Evolutionary conservation across 2,329 filamentous ascomycete species (phyloP).

Genomic region (Ceratocystis albifundus): DNA sequence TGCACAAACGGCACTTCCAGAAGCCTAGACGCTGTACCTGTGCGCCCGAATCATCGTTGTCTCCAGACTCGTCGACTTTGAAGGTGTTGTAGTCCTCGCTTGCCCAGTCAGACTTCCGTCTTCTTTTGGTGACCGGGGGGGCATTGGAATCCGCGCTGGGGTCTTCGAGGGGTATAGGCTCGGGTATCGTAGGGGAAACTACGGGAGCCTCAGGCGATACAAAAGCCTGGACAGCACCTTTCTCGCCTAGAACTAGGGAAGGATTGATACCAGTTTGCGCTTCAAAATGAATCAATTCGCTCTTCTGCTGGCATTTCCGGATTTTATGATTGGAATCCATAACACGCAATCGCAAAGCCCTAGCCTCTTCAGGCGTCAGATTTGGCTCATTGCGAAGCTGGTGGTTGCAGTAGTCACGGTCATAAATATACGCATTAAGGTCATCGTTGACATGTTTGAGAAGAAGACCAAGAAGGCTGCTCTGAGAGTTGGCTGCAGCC

Average conservation of each 20-base stretch:
- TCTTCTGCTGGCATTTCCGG: conserved; percentile 34
- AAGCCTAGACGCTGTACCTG: conserved; percentile 35
- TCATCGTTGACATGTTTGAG: conserved; percentile 34
- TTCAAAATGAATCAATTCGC: conserved; percentile 29
- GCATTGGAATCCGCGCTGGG: conserved; percentile 19
- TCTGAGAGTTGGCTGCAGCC: conserved; percentile 16
- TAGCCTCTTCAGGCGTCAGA: conserved; percentile 34
- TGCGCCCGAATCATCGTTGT: conserved; percentile 22
- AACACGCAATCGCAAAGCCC: conserved; percentile 34
- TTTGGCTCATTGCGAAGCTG: conserved; percentile 29
- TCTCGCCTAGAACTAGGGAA: conserved; percentile 21
- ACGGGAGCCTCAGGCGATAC: conserved; percentile 15
- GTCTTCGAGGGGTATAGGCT: conserved; percentile 21
- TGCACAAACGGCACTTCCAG: conserved; percentile 39
- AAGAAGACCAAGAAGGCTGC: conserved; percentile 19
- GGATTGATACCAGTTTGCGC: conserved; percentile 26
- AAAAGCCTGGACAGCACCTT: conserved; percentile 23
- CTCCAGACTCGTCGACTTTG: conserved; percentile 23
- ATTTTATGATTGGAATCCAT: conserved; percentile 37
- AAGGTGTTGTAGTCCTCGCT: conserved; percentile 15
- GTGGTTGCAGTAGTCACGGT: conserved; percentile 34
- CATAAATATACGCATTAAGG: conserved; percentile 34
- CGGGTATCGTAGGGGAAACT: conserved; percentile 14
- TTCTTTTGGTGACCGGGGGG: conserved; percentile 20
- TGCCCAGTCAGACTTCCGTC: conserved; percentile 18